These are phyloP conservation scores for Mariannaea sp. DNA, from an alignment of 2,329 filamentous ascomycete genomes.

Conservation along the genomic window DNA sequence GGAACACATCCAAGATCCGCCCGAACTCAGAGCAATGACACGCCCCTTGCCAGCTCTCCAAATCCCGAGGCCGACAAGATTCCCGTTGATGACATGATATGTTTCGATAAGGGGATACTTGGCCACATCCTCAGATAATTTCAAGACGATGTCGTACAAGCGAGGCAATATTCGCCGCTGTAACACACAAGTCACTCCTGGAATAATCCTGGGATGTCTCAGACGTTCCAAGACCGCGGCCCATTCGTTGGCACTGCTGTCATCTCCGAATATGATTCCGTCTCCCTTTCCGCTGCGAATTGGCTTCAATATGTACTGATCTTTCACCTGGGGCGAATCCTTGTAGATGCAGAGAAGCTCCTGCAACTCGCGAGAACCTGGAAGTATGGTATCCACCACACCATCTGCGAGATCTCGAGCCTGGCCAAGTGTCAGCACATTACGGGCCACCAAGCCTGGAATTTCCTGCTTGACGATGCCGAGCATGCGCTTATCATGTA, in stretches of 20 bases:
- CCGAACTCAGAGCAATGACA: constrained; percentile 41
- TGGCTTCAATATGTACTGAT: constrained; percentile 45
- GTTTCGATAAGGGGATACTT: constrained; percentile 43
- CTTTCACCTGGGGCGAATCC: constrained; percentile 21
- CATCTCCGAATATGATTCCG: constrained; percentile 48
- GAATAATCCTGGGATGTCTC: not conserved
- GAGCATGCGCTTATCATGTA: constrained; percentile 51
- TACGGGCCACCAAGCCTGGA: constrained; percentile 29
- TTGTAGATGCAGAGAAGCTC: constrained; percentile 25
- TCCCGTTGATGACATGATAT: constrained; percentile 39
- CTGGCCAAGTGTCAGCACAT: constrained; percentile 38
- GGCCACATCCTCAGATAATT: constrained; percentile 29
- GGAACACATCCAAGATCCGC: constrained; percentile 43
- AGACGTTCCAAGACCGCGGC: constrained; percentile 28
- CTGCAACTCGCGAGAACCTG: constrained; percentile 36
- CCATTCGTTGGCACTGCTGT: constrained; percentile 41
- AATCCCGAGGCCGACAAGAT: constrained; percentile 38
- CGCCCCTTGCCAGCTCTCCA: constrained; percentile 41
- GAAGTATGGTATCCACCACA: constrained; percentile 43
- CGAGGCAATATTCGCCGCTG: constrained; percentile 40
- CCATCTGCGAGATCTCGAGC: constrained; percentile 34
- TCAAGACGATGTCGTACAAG: constrained; percentile 42
- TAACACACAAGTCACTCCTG: constrained; percentile 33
- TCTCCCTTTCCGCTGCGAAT: constrained; percentile 46
- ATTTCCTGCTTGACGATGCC: constrained; percentile 46